Percentiles rank a stretch among this genome's conserved stretches.
Evolutionary conservation across 495 filamentous ascomycete genomes (phyloP).

Genomic region (Tuber calosporum): DNA sequence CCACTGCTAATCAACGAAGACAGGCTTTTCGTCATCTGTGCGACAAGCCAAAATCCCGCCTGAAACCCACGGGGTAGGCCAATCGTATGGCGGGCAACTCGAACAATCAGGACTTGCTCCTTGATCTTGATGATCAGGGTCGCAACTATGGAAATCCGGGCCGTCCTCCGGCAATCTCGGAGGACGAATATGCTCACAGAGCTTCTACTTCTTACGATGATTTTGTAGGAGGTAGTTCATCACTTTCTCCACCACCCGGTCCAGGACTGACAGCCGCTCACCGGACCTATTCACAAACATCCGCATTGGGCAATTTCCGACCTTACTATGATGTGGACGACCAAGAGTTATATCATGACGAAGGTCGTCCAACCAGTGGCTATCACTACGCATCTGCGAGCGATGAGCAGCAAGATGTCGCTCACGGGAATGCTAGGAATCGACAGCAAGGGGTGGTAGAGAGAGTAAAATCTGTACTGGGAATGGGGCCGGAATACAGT

Average conservation of each 20-base stretch:
- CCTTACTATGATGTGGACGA: constrained; percentile 79
- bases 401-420: constrained; percentile 46
- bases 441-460: constrained; percentile 88
- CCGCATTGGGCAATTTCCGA: constrained; percentile 75
- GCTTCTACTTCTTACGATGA: constrained; percentile 91
- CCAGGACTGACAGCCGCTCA: constrained; percentile 30
- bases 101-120: constrained; percentile 38
- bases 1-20: constrained; percentile 9
- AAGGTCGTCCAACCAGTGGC: constrained; percentile 54
- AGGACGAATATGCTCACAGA: constrained; percentile 48
- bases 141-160: constrained; percentile 41
- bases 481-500: constrained; percentile 86
- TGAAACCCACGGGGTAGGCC: constrained; percentile 22
- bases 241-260: constrained; percentile 26
- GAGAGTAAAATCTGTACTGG: constrained; percentile 78
- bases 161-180: constrained; percentile 27
- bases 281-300: constrained; percentile 73
- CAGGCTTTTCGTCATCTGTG: constrained; percentile 14
- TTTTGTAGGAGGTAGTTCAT: constrained; percentile 60
- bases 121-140: constrained; percentile 42
- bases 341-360: constrained; percentile 56
- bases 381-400: constrained; percentile 57
- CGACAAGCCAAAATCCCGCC: constrained; percentile 23
- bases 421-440: constrained; percentile 56
- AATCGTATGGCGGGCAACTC: constrained; percentile 40